Base-by-base conservation (phyloP, 441 rosid species). In the Bruguiera hainesii region DNA sequence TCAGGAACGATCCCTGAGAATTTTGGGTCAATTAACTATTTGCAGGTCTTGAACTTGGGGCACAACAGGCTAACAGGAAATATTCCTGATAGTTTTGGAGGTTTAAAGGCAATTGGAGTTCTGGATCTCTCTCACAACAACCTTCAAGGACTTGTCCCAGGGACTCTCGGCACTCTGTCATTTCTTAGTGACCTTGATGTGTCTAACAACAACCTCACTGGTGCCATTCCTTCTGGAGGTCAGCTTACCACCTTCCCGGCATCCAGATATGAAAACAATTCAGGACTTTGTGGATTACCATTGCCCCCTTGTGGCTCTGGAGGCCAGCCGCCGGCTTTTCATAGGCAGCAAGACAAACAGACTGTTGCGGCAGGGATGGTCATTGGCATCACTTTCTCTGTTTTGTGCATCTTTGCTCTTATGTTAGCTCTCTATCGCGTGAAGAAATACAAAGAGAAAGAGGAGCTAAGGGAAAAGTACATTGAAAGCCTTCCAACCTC, bases 171-270 rank as follows among this genome's bases (percentile, higher is more conserved):
- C 67, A 68, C 79, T 55, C 90, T 93, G 25, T 80, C 92, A 51
- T 93, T 93, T 81, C 93, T 93, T 35, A 90, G 87, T 61, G 98
- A 93, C 77, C 89, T 93, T 53, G 98, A 93, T 67, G 90, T 93
- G 61, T 93, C 98, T 60, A 89, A 93, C 80, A 93, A 93, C 84
- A 83, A 89, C 71, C 82, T 93, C 55, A 85, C 86, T 1, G 98
- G 98, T 64, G 66, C 73, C 52, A 89, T 93, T 69, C 98, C 98
- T 63, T 84, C 87, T 4, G 98, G 96, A n/a, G 91, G 91, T 67
- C 98, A 93, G 76, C 86, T 93, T 31, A 93, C 91, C 6, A 93
- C 98, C 56, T 93, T 93, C 73, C 98, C 90, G 1, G 66, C 82
- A 11, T 72, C 96, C 57, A 84, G 86, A 81, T 93, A 87, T 18